Base-by-base conservation (phyloP, 2,329 filamentous ascomycete genomes). In the Pseudonectria buxi region DNA sequence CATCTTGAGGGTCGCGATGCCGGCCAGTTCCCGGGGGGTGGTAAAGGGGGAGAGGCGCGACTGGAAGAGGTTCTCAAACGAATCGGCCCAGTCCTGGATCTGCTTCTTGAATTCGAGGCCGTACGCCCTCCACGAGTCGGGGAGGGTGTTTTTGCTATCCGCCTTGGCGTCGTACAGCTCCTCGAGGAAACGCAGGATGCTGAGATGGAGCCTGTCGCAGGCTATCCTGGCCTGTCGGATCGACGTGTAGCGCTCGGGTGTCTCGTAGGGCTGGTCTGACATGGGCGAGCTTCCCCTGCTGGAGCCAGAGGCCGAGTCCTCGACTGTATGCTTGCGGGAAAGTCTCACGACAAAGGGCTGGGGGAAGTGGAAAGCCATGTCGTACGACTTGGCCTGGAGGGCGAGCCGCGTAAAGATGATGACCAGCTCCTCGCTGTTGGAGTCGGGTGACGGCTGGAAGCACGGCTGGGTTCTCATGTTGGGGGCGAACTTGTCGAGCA, bases 311-410 rank as follows among this genome's bases (percentile, higher is more conserved):
- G 56, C 44, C 6, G 65, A 44, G 44, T 61, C 51, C 30, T 61
- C 50, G 39, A 49, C 44, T 43, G 45, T 2, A 43, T 37, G 18
- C 32, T 49, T 22, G 18, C 9, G 46, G 35, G 30, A 59, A 41
- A 41, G 68, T 6, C 67, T 67, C 40, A 81, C 74, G 6, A 80
- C 75, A 37, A 71, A 78, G 1, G 76, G 76, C 22, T 76, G 66
- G 1, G 76, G 76, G 40, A 81, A 80, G 52, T 81, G 77, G 49
- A 81, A 81, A 24, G 77, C 77, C 74, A 81, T 76, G 47, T 81
- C 77, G 51, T 81, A 81, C 1, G 76, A 79, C 50, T 81, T 81
- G 28, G 77, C 77, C 53, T 81, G 77, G 28, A 81, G 77, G 3
- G 75, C 76, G 3, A 81, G 62, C 4, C 77, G 69, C 2, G 72